These are phyloP conservation scores for Globisporangium camurandrum DNA, from an alignment of 352 stramenopile genomes.

Conservation along the genomic window DNA sequence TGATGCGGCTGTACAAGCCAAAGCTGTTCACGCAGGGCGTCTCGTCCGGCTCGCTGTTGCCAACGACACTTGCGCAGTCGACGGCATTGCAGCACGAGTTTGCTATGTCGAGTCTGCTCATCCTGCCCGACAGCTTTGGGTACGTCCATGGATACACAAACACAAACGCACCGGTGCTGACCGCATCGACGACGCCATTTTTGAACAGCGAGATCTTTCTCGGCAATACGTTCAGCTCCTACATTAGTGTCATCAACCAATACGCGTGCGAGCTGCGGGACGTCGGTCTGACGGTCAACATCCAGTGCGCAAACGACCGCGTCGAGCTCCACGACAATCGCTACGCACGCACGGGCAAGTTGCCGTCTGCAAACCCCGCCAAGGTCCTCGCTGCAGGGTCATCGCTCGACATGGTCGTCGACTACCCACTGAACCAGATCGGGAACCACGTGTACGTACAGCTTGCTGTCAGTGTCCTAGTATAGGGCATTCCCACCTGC, in stretches of 20 bases:
- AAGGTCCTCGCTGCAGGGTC: constrained; percentile 51
- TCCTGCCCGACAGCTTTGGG: constrained; percentile 88
- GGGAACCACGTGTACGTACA: constrained; percentile 68
- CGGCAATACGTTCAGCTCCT: neutral
- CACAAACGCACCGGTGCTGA: neutral
- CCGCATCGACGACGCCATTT: no score
- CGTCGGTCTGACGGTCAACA: constrained; percentile 3
- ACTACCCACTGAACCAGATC: constrained; percentile 85
- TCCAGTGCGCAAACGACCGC: constrained; percentile 38
- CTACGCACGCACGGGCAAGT: constrained; percentile 52
- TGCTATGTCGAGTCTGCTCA: constrained; percentile 83
- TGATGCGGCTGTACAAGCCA: constrained; percentile 90
- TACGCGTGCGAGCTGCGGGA: neutral
- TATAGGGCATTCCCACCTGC: no score
- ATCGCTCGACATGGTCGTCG: constrained; percentile 89
- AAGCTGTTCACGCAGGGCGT: constrained; percentile 61
- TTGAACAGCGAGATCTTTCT: neutral
- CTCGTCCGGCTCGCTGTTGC: constrained; percentile 47
- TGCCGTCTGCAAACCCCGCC: constrained; percentile 70
- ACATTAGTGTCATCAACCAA: neutral
- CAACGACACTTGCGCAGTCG: constrained; percentile 38
- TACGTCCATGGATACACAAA: constrained; percentile 12
- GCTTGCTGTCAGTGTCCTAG: neutral
- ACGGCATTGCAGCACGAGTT: constrained; percentile 69
- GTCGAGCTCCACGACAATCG: constrained; percentile 77